Evolutionary conservation across 2,329 filamentous ascomycete species (phyloP).

Genomic region (Aspergillus quadrilineatus): DNA sequence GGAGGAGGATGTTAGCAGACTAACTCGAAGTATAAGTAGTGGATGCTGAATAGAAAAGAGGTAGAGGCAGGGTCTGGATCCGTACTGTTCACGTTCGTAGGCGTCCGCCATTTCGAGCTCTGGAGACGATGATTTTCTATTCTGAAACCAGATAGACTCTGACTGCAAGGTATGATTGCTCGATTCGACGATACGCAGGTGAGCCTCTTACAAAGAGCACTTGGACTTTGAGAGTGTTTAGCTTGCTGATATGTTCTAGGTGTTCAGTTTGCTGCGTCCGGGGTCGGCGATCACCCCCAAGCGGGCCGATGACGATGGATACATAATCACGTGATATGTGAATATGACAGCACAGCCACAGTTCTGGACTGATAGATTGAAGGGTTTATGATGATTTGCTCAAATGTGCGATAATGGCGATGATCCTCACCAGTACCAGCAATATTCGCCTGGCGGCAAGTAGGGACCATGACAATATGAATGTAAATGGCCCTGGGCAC

Average conservation of each 20-base stretch:
- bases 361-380: neutral
- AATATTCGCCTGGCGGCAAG: conserved; percentile 38
- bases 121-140: neutral
- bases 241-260: neutral
- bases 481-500: conserved; percentile 35
- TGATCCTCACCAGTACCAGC: conserved; percentile 30
- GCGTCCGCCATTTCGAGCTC: conserved; percentile 64
- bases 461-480: conserved; percentile 40
- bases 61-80: neutral
- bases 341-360: neutral
- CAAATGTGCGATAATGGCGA: conserved; percentile 54
- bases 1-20: neutral
- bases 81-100: conserved; percentile 71
- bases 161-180: too few relatives aligned
- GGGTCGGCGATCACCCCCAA: conserved; percentile 3
- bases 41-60: neutral
- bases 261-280: neutral
- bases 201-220: neutral
- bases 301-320: conserved; percentile 5
- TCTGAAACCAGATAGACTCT: neutral
- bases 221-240: neutral
- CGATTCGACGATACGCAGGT: neutral
- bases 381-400: conserved; percentile 45
- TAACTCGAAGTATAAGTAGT: too few relatives aligned
- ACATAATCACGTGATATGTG: neutral